Evolutionary conservation across 176 grass and related monocot species (phyloP).

Genomic region (Aegilops bicornis): DNA sequence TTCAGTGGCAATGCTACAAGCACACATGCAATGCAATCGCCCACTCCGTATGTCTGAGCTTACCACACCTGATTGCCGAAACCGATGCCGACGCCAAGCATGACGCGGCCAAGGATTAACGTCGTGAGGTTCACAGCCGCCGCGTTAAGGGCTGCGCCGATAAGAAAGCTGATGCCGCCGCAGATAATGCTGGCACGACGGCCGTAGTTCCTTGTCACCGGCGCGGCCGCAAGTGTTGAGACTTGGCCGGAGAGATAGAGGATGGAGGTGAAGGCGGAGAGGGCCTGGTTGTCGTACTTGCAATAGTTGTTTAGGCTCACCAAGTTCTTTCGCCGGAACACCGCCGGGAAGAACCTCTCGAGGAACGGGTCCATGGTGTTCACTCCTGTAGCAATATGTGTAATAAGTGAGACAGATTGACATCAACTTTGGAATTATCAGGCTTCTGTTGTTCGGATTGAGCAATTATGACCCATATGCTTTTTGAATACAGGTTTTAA

Average conservation of each 20-base stretch:
- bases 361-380: conserved; percentile 94
- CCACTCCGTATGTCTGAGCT: neutral
- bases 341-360: conserved; percentile 81
- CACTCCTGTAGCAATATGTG: conserved; percentile 52
- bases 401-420: conserved; percentile 15
- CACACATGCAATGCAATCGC: neutral
- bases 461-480: no score
- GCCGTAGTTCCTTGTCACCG: conserved; percentile 80
- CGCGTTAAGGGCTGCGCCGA: conserved; percentile 70
- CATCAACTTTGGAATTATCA: neutral
- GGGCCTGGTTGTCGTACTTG: conserved; percentile 88
- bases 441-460: no score
- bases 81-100: conserved; percentile 90
- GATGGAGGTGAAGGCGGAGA: conserved; percentile 63
- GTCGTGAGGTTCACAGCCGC: conserved; percentile 58
- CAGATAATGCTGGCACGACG: conserved; percentile 78
- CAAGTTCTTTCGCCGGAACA: conserved; percentile 66
- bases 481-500: no score
- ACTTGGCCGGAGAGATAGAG: conserved; percentile 90
- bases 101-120: conserved; percentile 80
- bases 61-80: conserved; percentile 71
- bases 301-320: conserved; percentile 69
- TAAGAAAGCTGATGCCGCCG: conserved; percentile 83
- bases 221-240: conserved; percentile 63
- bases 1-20: neutral